phyloP scores from a whole-genome alignment of 2,329 filamentous ascomycete genomes.

The Botrytis fragariae region DNA sequence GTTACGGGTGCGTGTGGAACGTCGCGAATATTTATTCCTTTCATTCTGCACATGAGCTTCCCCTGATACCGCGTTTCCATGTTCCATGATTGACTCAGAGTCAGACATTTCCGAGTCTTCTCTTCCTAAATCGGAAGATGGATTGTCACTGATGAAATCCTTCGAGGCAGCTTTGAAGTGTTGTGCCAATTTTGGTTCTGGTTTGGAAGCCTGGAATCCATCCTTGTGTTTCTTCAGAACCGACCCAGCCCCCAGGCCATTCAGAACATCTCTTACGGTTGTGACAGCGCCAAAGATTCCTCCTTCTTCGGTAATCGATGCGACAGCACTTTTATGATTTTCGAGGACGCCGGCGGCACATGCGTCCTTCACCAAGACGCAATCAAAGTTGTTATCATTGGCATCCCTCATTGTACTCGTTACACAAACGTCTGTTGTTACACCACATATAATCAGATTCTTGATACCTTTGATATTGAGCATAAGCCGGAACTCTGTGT shows the following conservation, averaged over 20 bases:
- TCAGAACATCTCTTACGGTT: not conserved
- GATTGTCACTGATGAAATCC: not conserved
- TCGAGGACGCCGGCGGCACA: constrained; percentile 34
- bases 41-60: not conserved
- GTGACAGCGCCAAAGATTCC: constrained; percentile 41
- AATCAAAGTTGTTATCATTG: constrained; percentile 39
- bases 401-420: constrained; percentile 40
- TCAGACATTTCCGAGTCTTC: not conserved
- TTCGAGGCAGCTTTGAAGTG: too few species aligned
- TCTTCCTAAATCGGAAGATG: not conserved
- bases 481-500: constrained; percentile 42
- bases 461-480: constrained; percentile 37
- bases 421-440: constrained; percentile 42
- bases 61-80: not conserved
- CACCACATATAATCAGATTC: constrained; percentile 39
- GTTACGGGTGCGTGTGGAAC: not conserved
- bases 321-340: constrained; percentile 36
- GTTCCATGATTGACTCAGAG: not conserved
- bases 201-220: not conserved
- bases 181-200: not conserved
- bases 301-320: constrained; percentile 37
- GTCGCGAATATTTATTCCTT: not conserved
- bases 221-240: not conserved
- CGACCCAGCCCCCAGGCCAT: not conserved
- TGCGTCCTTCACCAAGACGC: constrained; percentile 37